These are phyloP conservation scores for Plasmodium blacklocki DNA, from an alignment of 169 alveolate species.

Conservation along the genomic window DNA sequence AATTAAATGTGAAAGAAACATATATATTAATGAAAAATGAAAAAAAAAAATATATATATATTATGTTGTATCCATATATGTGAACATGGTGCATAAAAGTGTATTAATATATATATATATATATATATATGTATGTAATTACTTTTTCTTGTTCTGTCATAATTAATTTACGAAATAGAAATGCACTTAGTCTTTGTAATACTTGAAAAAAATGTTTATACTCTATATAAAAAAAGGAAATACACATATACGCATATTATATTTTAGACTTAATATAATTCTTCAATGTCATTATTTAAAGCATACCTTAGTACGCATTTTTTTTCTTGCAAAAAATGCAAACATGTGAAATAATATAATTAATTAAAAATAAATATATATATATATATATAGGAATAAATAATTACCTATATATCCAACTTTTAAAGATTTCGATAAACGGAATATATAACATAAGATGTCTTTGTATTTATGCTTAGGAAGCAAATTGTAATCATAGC, in stretches of 20 bases:
- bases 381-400: too few species aligned
- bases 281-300: too few species aligned
- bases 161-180: slow-evolving; percentile 65
- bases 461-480: slow-evolving; percentile 51
- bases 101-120: neutral
- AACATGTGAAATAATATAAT: too few species aligned
- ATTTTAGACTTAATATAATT: too few species aligned
- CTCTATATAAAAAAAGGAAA: slow-evolving; percentile 20
- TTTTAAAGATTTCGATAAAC: slow-evolving; percentile 25
- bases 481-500: slow-evolving; percentile 63
- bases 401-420: slow-evolving; percentile 44
- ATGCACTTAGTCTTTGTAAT: slow-evolving; percentile 42
- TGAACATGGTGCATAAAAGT: neutral
- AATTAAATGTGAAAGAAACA: neutral
- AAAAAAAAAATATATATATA: neutral
- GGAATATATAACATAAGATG: slow-evolving; percentile 35
- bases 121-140: neutral
- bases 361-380: too few species aligned
- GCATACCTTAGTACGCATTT: too few species aligned
- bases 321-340: too few species aligned
- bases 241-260: neutral
- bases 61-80: neutral
- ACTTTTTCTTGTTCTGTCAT: slow-evolving; percentile 74
- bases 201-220: slow-evolving; percentile 55
- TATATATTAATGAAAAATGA: too few species aligned